A percentile compares a stretch with the other conserved stretches of the same genome.
Conservation (phyloP, 495 filamentous ascomycete genomes). For the Apiosordaria backusii region DNA sequence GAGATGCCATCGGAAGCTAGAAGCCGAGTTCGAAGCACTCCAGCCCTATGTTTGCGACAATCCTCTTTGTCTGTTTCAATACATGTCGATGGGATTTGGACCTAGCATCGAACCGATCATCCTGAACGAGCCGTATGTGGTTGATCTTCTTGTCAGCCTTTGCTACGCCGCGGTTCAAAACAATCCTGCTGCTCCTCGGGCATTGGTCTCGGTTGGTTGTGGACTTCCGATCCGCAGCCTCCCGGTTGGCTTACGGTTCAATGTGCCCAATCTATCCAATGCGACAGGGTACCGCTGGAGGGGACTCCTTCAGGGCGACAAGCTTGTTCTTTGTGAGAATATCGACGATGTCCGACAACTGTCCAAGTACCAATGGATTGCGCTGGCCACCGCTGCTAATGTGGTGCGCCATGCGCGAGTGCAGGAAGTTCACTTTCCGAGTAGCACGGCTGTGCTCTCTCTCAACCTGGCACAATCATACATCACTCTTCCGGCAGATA, state of each 20-base stretch:
- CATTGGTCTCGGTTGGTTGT: not conserved
- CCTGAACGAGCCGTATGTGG: conserved; percentile 71
- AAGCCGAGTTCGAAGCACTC: conserved; percentile 74
- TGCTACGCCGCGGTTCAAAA: conserved; percentile 56
- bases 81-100: conserved; percentile 83
- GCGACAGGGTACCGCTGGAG: not conserved
- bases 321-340: not conserved
- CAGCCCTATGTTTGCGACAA: conserved; percentile 87
- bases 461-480: not conserved
- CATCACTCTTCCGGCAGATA: not conserved
- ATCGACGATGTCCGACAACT: not conserved
- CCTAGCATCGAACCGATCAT: conserved; percentile 85
- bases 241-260: conserved; percentile 23
- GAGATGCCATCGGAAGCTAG: conserved; percentile 72
- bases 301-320: not conserved
- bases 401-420: conserved; percentile 24
- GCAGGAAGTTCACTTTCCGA: not conserved
- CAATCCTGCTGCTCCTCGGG: too few species aligned
- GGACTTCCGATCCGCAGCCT: conserved; percentile 24
- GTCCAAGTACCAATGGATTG: not conserved
- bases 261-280: conserved; percentile 18
- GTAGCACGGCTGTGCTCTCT: conserved; percentile 6
- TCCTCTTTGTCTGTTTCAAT: conserved; percentile 82
- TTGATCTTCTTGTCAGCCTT: conserved; percentile 82
- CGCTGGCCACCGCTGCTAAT: not conserved